Base-by-base conservation (phyloP, 495 filamentous ascomycete genomes). In the Annulohypoxylon maeteangense region DNA sequence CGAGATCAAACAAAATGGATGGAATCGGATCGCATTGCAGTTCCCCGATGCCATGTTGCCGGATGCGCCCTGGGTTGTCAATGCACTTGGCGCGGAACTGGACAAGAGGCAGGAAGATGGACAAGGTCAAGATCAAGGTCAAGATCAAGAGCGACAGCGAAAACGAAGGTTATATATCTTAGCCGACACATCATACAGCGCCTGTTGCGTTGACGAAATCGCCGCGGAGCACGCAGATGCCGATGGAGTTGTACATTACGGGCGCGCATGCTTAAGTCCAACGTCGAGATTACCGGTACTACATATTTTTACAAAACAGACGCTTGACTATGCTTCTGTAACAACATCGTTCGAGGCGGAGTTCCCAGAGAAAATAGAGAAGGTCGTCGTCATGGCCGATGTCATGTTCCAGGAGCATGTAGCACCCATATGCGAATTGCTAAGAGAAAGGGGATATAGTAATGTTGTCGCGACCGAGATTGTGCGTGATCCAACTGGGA, bases 161-260 rank as follows among this genome's bases (percentile, higher is more conserved):
- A 72, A 36, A 65, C 68, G 42, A 88, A 59, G 86, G 68, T 83
- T 97, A 25, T 95, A 90, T 72, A 96, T 99, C 67, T 85, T 99
- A 40, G 95, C 91, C 32, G 95, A 99, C 78, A 98, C 95, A 7
- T 97, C 94, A 1, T 99, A 98, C 79, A 95, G 95, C 47, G 88
- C 94, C 4, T 99, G 95, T 81, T 99, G 95, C 77, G 94, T 98
- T 54, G 95, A 99, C 68, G 95, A 99, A 79, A 91, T 98, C 48
- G 96, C 95, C 1, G 95, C 96, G 14, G 95, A 98, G 75, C 96
- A 99, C 78, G 91, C 92, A 29, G 85, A 93, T 74, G 94, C 95
- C 5, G 91, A 98, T 57, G 93, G 92, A 4, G 91, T 98, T 4
- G 92, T 99, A 16, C 95, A 99, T 77, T 99, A 98, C 74, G 95